Evolutionary conservation across 345 rosid species (phyloP), one percentile per base, ranked within the genome.

Genomic region (Rhodamnia rubescens): DNA sequence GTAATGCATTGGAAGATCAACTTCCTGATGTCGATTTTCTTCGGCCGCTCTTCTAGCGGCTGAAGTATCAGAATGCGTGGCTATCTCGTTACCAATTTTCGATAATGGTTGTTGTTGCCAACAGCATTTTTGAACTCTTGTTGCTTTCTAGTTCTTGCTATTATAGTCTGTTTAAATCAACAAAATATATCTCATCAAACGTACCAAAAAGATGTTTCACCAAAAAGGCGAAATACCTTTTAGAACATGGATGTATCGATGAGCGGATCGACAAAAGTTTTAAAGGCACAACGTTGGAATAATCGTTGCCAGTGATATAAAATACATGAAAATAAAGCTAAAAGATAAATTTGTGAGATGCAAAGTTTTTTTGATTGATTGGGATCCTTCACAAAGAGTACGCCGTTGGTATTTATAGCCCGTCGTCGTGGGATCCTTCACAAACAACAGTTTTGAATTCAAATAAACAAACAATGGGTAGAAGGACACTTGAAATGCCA

Each of bases 361-460:
- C 0, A 27, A 36, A 59, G 16, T 59, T 59, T 27, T 36, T 5
- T n/a, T 59, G 36, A 59, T 59, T 59, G 36, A 59, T 59, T 27
- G 74, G 20, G 74, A 27, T 59, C 14, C 27, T n/a, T 59, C 13
- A 59, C 16, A 27, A 7, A 59, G 74, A 27, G 36, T 27, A 59
- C 36, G 2, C 0, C 8, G 1, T 59, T 16, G 2, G 20, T 27
- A 13, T n/a, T 0, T 7, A 3, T 14, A 59, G 69, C 36, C 69
- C 69, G n/a, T 59, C n/a, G 26, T 59, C 4, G 9, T 0, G 0
- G 0, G n/a, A n/a, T n/a, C n/a, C n/a, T n/a, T 59, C n/a, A n/a
- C 36, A 58, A n/a, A 58, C 69, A n/a, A 58, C 18, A n/a, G 3
- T 59, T 59, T 59, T 59, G 8, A 13, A 59, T n/a, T 59, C 69